phyloP scores from a whole-genome alignment of 1,139 yeast species.

The Magnusiomyces suaveolens region DNA sequence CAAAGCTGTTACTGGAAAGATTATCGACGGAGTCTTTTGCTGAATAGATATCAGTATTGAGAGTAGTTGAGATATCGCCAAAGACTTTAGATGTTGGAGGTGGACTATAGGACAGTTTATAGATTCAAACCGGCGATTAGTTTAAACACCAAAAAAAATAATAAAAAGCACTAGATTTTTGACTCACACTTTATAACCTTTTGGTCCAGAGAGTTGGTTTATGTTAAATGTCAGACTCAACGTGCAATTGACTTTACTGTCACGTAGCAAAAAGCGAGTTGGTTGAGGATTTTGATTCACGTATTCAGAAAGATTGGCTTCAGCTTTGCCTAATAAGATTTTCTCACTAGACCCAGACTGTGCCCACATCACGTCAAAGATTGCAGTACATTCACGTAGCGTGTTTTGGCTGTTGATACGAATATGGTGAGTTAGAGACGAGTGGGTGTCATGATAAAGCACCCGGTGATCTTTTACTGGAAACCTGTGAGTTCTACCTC shows the following conservation, averaged over 20 bases:
- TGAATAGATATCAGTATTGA: neutral
- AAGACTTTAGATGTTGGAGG: slow-evolving; percentile 11
- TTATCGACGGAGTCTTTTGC: neutral
- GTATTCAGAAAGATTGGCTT: slow-evolving; percentile 64
- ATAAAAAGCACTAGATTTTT: too few relatives aligned
- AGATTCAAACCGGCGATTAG: too few relatives aligned
- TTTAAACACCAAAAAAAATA: neutral
- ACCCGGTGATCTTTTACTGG: slow-evolving; percentile 43
- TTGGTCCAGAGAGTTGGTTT: slow-evolving; percentile 39
- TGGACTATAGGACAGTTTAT: neutral
- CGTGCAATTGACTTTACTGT: slow-evolving; percentile 76
- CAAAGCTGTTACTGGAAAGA: neutral
- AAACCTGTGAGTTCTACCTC: slow-evolving; percentile 39
- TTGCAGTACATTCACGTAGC: slow-evolving; percentile 24
- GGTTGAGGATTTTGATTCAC: slow-evolving; percentile 45
- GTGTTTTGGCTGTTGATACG: slow-evolving; percentile 8
- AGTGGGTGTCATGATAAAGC: slow-evolving; percentile 38
- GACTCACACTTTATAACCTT: slow-evolving; percentile 27
- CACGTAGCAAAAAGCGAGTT: slow-evolving; percentile 57
- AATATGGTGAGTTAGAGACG: slow-evolving; percentile 15
- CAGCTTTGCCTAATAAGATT: slow-evolving; percentile 53
- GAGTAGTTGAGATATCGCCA: slow-evolving; percentile 10
- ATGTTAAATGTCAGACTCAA: slow-evolving; percentile 43
- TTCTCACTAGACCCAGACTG: slow-evolving; percentile 24
- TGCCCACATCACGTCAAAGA: slow-evolving; percentile 35